Conservation (phyloP, 2,329 filamentous ascomycete genomes). For the Fusarium burgessii region DNA sequence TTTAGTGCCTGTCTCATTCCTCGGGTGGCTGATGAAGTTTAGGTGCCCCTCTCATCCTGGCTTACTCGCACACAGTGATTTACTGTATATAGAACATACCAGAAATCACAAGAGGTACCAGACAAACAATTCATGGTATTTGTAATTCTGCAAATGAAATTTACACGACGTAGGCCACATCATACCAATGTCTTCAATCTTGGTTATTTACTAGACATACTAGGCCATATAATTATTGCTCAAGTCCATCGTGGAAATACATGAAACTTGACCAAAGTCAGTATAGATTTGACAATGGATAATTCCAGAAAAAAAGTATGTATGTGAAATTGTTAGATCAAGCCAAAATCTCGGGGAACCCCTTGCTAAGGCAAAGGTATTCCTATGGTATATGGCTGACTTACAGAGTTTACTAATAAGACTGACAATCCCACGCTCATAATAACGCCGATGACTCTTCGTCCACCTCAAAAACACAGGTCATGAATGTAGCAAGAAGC, state of each 20-base stretch:
- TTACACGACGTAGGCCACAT: no score
- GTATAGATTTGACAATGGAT: background rate
- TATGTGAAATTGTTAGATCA: background rate
- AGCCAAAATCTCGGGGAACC: no score
- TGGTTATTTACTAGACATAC: no score
- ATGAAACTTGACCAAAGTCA: background rate
- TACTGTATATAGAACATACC: background rate
- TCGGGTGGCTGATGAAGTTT: background rate
- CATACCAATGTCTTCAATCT: no score
- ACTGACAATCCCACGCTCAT: background rate
- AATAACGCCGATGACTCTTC: background rate
- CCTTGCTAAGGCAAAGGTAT: no score
- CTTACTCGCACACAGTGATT: background rate
- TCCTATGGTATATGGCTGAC: no score
- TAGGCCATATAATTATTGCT: no score
- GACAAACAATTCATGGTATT: background rate
- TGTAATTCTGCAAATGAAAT: background rate
- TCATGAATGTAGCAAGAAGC: background rate
- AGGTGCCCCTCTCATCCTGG: background rate
- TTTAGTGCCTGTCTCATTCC: conserved; percentile 1
- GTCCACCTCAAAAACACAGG: background rate
- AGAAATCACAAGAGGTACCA: background rate
- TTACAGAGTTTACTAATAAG: background rate
- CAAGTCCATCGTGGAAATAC: no score
- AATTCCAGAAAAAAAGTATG: background rate